Evolutionary conservation across 176 grass and related monocot species (phyloP).

Genomic region (Puccinellia tenuiflora): DNA sequence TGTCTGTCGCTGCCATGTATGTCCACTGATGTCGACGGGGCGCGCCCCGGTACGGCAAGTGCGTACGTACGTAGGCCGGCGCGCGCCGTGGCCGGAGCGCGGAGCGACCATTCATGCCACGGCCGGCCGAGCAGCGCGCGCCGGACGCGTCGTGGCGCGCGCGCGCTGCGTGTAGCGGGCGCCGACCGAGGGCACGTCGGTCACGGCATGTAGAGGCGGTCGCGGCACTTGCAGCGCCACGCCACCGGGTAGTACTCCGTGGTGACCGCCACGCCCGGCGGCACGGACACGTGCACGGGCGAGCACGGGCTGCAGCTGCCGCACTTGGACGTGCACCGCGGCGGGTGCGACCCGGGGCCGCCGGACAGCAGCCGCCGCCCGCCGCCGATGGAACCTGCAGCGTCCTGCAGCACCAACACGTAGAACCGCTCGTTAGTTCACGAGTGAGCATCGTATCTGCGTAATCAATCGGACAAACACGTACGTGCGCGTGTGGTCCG

Average conservation of each 20-base stretch:
- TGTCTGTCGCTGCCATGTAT: background rate
- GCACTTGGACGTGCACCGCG: constrained; percentile 72
- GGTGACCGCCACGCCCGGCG: constrained; percentile 52
- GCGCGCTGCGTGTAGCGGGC: background rate
- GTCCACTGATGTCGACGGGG: background rate
- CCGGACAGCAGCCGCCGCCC: constrained; percentile 30
- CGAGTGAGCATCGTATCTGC: background rate
- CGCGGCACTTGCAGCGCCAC: constrained; percentile 86
- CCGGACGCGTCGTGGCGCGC: too few relatives aligned
- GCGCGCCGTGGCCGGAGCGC: too few relatives aligned
- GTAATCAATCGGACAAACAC: background rate
- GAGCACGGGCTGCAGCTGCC: constrained; percentile 68
- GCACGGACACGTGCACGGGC: constrained; percentile 75
- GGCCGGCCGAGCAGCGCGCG: background rate
- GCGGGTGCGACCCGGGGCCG: constrained; percentile 61
- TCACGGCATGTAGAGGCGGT: constrained; percentile 82
- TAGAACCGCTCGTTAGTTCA: background rate
- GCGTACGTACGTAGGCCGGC: background rate
- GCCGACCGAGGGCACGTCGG: background rate
- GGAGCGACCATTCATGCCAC: too few relatives aligned
- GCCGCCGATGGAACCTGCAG: background rate
- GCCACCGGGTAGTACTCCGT: constrained; percentile 93
- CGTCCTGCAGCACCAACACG: background rate
- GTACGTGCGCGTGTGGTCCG: background rate
- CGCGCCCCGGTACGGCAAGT: background rate